Conservation (phyloP, 2,329 filamentous ascomycete genomes). For the Cryphonectria carpinicola region DNA sequence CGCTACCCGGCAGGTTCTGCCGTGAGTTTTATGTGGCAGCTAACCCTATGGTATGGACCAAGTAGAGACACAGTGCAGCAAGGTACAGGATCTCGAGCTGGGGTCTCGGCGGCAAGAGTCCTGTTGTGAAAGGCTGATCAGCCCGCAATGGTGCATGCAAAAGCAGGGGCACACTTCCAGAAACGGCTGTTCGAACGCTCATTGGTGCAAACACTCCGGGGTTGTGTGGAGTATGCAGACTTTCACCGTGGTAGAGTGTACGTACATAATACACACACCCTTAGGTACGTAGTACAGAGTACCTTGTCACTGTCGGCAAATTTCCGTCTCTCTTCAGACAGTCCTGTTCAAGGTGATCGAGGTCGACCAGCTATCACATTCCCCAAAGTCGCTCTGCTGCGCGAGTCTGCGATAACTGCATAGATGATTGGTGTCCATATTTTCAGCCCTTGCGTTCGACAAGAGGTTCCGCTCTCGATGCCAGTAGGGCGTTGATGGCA, state of each 20-base stretch:
- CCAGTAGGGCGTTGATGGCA: constrained; percentile 8
- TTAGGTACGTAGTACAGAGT: constrained; percentile 3
- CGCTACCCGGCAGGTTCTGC: not conserved
- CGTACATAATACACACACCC: not conserved
- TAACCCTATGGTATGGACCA: not conserved
- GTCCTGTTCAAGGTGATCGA: constrained; percentile 6
- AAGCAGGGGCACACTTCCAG: constrained; percentile 19
- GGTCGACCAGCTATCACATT: constrained; percentile 1
- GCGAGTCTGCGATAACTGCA: not conserved
- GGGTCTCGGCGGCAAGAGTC: constrained; percentile 42
- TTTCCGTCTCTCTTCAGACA: constrained; percentile 23
- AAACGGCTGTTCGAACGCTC: constrained; percentile 12
- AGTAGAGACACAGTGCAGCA: constrained; percentile 10
- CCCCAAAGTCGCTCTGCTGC: not conserved
- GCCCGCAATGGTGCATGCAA: constrained; percentile 30
- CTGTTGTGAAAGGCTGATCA: constrained; percentile 45
- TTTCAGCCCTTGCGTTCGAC: constrained; percentile 15
- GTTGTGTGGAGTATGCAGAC: constrained; percentile 19
- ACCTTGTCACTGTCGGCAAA: constrained; percentile 13
- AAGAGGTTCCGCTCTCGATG: not conserved
- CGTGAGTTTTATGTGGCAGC: not conserved
- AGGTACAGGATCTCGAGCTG: constrained; percentile 5
- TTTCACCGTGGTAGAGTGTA: constrained; percentile 1
- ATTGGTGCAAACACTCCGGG: constrained; percentile 29
- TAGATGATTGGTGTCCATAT: constrained; percentile 3